Percentiles rank a stretch among this genome's conserved stretches.
Conservation (phyloP, 78 protist species). For the Thecamonas trahens region DNA sequence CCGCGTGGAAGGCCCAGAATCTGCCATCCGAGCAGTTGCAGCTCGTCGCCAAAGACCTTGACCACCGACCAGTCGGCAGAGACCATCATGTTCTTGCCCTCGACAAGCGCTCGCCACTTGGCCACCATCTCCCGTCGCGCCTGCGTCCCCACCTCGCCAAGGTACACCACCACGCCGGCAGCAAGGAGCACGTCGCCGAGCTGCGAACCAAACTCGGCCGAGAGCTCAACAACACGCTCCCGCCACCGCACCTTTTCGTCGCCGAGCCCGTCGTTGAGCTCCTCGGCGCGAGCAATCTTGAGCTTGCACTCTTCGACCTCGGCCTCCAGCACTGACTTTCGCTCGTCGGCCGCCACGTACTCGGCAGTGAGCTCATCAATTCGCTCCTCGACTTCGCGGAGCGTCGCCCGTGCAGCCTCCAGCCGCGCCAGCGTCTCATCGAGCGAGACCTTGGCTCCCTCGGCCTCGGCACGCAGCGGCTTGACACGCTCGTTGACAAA, state of each 20-base stretch:
- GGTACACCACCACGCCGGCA: slow-evolving; percentile 67
- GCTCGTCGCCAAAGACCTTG: slow-evolving; percentile 39
- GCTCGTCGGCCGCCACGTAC: background rate
- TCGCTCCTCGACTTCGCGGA: slow-evolving; percentile 12
- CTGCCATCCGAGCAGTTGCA: slow-evolving; percentile 58
- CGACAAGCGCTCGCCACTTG: slow-evolving; percentile 27
- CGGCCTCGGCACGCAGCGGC: slow-evolving; percentile 34
- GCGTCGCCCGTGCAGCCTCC: background rate
- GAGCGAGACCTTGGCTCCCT: slow-evolving; percentile 35
- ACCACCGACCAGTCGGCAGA: slow-evolving; percentile 1
- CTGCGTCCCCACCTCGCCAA: slow-evolving; percentile 71
- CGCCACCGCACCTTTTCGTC: slow-evolving; percentile 60
- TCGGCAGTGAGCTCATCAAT: slow-evolving; percentile 10
- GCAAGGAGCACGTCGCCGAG: slow-evolving; percentile 65
- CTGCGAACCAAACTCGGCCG: background rate
- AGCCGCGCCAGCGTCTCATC: slow-evolving; percentile 15
- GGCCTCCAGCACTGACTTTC: slow-evolving; percentile 33
- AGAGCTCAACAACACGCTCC: slow-evolving; percentile 10
- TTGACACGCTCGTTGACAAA: slow-evolving; percentile 40
- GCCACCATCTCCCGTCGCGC: background rate
- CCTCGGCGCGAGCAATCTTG: slow-evolving; percentile 64
- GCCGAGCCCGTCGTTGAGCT: slow-evolving; percentile 44
- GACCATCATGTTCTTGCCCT: too few relatives aligned
- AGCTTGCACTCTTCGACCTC: slow-evolving; percentile 17
- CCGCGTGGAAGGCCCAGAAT: slow-evolving; percentile 69